Evolutionary conservation across 345 rosid species (phyloP), one percentile per base, ranked within the genome.

Genomic region (Arabis alpina): DNA sequence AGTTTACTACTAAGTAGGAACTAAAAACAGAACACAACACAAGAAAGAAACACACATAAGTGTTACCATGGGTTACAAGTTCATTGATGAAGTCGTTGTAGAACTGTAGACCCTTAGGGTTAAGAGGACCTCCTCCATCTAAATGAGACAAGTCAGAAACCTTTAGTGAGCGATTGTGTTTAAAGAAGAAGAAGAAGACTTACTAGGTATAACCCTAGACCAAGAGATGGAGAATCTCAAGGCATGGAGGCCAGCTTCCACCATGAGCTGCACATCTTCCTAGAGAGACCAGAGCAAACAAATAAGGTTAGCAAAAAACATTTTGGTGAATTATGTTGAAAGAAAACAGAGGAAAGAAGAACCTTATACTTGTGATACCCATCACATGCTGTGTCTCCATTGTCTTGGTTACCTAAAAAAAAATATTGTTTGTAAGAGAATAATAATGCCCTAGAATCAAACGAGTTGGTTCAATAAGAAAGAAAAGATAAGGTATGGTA

Each of bases 181-280:
- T 12, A 15, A 28, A 56, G 25, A 36, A 28, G 32, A 28, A 28
- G 32, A 30, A 28, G 32, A 28, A 63, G 45, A 64, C 82, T 10
- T 82, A 89, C 92, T 63, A 4, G 89, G 92, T 51, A 89, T 85
- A 34, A 89, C 86, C 51, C 96, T 85, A 10, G 92, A 77, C 90
- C 88, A 87, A 7, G 96, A 89, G 74, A 89, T 85, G 67, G 92
- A 89, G 75, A 85, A 83, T 77, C 85, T 84, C 57, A 81, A 87
- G 48, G 88, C 87, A 43, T 81, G 84, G 54, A 87, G 73, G 36
- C 86, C 86, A 9, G 77, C 79, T 23, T 81, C 81, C 25, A 32
- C 86, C 92, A 89, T 89, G 36, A 89, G 84, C 66, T 79, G 80
- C 27, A 87, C 90, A 78, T 89, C 96, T 76, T 89, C 91, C 88